Base-by-base conservation (phyloP, 2,329 filamentous ascomycete genomes). In the Niveomyces coronatus region DNA sequence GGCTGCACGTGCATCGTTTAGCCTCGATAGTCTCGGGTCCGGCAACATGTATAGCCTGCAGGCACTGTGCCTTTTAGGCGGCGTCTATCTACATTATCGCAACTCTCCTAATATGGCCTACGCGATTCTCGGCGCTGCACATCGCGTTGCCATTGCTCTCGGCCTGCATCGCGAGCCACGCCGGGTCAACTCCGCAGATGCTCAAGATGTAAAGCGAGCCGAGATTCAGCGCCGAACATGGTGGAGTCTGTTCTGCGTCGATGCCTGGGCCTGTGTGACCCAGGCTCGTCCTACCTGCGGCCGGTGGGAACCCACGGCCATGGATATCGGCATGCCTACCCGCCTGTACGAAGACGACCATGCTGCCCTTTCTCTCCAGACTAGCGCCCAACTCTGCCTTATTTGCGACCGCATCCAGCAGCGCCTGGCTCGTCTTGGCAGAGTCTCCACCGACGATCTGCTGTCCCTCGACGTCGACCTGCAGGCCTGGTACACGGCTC, bases 61-160 rank as follows among this genome's bases (percentile, higher is more conserved):
- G 52, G 77, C 82, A 1, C 58, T 86, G 13, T 75, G 76, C 3
- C 66, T 87, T 18, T 76, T 85, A 49, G 80, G 80, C 28, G 82
- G 82, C 19, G 83, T 78, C 60, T 87, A 87, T 53, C 71, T 85
- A 40, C 82, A 86, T 56, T 86, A 86, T 51, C 75, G 82, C 49
- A 85, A 85, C 58, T 70, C 80, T 15, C 82, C 82, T 2, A 85
- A 85, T 51, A 80, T 85, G 64, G 82, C 81, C 13, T 83, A 84
- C 52, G 76, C 79, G 17, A 66, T 86, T 9, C 72, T 82, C 50
- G 82, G 82, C 14, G 80, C 79, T 3, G 76, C 79, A 4, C 67
- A 85, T 39, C 69, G 82, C 39, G 82, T 86, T 72, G 81, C 82
- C n/a, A 82, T 76, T 43, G 77, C 79, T 1, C 65, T 86, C 19